Percentiles rank a stretch among this genome's conserved stretches.
phyloP scores from a whole-genome alignment of 2,329 filamentous ascomycete genomes.

The Botrytis hyacinthi region DNA sequence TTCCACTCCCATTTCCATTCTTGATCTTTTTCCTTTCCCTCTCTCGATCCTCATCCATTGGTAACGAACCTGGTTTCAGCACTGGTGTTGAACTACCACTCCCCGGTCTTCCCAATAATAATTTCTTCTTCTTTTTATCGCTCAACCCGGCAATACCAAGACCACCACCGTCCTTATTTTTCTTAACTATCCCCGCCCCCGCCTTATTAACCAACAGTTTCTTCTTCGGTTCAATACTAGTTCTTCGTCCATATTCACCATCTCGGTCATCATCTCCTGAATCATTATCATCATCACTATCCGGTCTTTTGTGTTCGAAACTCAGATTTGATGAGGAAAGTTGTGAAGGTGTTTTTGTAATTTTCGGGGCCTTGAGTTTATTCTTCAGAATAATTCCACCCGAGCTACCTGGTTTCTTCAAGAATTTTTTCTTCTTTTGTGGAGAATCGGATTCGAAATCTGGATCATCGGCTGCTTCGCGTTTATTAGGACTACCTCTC shows the following conservation, averaged over 20 bases:
- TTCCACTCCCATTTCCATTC: slow-evolving; percentile 13
- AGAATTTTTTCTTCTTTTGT: slow-evolving; percentile 36
- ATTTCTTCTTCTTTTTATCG: slow-evolving; percentile 25
- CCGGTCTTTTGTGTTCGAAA: slow-evolving; percentile 31
- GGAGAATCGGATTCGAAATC: slow-evolving; percentile 36
- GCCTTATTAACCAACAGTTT: slow-evolving; percentile 27
- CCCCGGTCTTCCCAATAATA: slow-evolving; percentile 23
- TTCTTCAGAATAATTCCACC: slow-evolving; percentile 20
- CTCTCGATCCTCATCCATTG: slow-evolving; percentile 14
- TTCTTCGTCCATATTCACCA: slow-evolving; percentile 32
- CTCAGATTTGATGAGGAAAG: slow-evolving; percentile 30
- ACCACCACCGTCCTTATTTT: slow-evolving; percentile 19
- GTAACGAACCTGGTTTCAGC: slow-evolving; percentile 17
- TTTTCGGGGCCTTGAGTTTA: slow-evolving; percentile 35
- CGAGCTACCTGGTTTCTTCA: slow-evolving; percentile 30
- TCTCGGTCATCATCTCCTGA: slow-evolving; percentile 34
- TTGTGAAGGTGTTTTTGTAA: slow-evolving; percentile 28
- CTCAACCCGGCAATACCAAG: not conserved
- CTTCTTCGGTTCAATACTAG: slow-evolving; percentile 33
- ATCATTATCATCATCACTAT: slow-evolving; percentile 31
- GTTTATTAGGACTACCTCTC: slow-evolving; percentile 36
- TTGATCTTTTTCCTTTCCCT: slow-evolving; percentile 13
- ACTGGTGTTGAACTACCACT: slow-evolving; percentile 13
- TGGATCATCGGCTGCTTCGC: slow-evolving; percentile 36
- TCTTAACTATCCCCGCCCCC: slow-evolving; percentile 20